These are phyloP conservation scores for Monosporascus sp. DNA, from an alignment of 2,329 filamentous ascomycete genomes.

Conservation along the genomic window DNA sequence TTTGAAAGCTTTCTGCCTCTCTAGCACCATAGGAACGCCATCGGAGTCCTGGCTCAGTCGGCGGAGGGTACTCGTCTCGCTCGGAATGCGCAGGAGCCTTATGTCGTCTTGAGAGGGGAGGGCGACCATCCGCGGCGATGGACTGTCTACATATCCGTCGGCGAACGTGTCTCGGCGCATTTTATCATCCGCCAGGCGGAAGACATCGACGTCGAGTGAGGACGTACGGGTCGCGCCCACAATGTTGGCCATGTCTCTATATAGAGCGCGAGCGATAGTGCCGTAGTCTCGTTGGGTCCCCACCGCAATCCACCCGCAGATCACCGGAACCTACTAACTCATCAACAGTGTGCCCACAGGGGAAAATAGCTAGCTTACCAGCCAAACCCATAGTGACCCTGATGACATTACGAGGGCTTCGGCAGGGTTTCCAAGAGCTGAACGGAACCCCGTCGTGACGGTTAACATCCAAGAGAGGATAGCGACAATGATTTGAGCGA, in stretches of 20 bases:
- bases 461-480: constrained; percentile 12
- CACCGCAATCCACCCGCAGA: constrained; percentile 11
- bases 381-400: constrained; percentile 14
- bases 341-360: neutral
- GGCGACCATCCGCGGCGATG: neutral
- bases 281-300: constrained; percentile 9
- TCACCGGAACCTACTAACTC: constrained; percentile 8
- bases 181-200: neutral
- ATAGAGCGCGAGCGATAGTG: constrained; percentile 7
- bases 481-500: constrained; percentile 12
- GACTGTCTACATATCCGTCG: neutral
- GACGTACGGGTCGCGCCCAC: neutral
- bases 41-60: neutral
- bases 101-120: neutral
- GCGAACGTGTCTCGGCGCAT: neutral
- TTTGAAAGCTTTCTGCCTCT: constrained; percentile 6
- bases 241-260: constrained; percentile 5
- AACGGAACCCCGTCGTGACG: constrained; percentile 5
- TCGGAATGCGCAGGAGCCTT: neutral
- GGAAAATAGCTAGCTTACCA: constrained; percentile 4
- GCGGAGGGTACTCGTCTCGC: neutral
- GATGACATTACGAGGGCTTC: constrained; percentile 11
- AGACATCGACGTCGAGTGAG: neutral
- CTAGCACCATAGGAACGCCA: neutral
- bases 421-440: constrained; percentile 9